Conservation (phyloP, 2,329 filamentous ascomycete species). For the Clonostachys sp. region DNA sequence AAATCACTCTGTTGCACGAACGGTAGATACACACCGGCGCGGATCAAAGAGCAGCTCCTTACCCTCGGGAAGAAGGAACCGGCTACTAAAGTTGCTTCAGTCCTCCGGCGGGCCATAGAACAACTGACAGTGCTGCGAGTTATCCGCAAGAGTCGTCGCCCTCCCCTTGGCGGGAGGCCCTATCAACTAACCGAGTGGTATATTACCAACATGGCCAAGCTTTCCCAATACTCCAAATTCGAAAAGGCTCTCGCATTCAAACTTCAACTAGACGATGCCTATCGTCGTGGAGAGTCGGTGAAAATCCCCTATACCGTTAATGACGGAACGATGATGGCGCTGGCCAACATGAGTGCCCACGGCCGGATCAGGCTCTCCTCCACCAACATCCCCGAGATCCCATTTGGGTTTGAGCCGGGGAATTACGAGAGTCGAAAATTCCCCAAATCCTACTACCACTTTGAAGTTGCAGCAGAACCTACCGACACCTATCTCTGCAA, state of each 20-base stretch:
- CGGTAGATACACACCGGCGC: conserved; percentile 39
- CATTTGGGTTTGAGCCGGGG: conserved; percentile 66
- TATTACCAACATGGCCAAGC: conserved; percentile 49
- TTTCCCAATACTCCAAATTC: conserved; percentile 49
- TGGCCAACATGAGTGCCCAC: conserved; percentile 60
- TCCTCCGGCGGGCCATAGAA: conserved; percentile 43
- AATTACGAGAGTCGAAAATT: conserved; percentile 69
- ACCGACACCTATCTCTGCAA: conserved; percentile 60
- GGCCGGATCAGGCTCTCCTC: conserved; percentile 50
- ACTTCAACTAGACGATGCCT: conserved; percentile 49
- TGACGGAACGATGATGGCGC: conserved; percentile 62
- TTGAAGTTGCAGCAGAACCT: conserved; percentile 55
- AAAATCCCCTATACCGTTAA: conserved; percentile 51
- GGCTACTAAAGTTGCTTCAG: conserved; percentile 25
- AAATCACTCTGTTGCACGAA: conserved; percentile 53
- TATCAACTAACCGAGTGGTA: conserved; percentile 61
- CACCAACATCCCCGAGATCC: conserved; percentile 53
- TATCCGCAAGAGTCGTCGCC: conserved; percentile 55
- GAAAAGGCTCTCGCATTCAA: conserved; percentile 58
- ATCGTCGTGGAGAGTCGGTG: conserved; percentile 34
- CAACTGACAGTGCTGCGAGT: conserved; percentile 46
- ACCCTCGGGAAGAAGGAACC: conserved; percentile 36
- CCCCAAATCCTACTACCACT: conserved; percentile 61
- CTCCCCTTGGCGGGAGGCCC: conserved; percentile 52
- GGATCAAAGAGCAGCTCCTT: conserved; percentile 45